Evolutionary conservation across 2,329 filamentous ascomycete species (phyloP).

Genomic region (Fusarium continuum): DNA sequence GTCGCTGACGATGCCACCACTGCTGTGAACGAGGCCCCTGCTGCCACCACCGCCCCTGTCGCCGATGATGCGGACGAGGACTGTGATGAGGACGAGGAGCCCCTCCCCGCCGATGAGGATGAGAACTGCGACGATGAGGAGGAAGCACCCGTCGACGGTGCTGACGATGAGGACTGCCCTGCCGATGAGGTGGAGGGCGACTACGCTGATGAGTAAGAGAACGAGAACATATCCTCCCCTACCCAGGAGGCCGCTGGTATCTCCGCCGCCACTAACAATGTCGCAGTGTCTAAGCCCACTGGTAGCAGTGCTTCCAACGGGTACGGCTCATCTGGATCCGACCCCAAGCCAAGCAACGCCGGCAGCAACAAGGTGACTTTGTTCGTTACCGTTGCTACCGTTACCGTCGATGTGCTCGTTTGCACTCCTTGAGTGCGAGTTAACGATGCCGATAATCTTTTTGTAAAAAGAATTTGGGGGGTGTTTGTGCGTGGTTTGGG

Average conservation of each 20-base stretch:
- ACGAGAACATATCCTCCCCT: not conserved
- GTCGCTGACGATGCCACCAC: constrained; percentile 13
- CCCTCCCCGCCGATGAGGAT: constrained; percentile 17
- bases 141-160: constrained; percentile 12
- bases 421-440: constrained; percentile 18
- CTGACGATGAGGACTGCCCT: constrained; percentile 34
- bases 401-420: constrained; percentile 21
- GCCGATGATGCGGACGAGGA: constrained; percentile 31
- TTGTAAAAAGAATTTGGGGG: not conserved
- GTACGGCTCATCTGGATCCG: not conserved
- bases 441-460: not conserved
- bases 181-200: constrained; percentile 30
- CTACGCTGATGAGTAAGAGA: constrained; percentile 17
- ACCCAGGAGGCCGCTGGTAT: constrained; percentile 1
- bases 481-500: not conserved
- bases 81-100: constrained; percentile 23
- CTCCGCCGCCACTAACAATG: constrained; percentile 1
- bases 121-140: constrained; percentile 14
- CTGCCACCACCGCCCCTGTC: constrained; percentile 8
- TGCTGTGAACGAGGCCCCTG: constrained; percentile 10
- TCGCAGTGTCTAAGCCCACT: not conserved
- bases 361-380: constrained; percentile 22
- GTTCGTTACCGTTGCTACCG: constrained; percentile 30
- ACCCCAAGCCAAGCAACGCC: constrained; percentile 1
- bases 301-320: not conserved